A percentile compares a stretch with the other conserved stretches of the same genome.
phyloP scores from a whole-genome alignment of 768 basidiomycete genomes.

The Lactarius hengduanensis region DNA sequence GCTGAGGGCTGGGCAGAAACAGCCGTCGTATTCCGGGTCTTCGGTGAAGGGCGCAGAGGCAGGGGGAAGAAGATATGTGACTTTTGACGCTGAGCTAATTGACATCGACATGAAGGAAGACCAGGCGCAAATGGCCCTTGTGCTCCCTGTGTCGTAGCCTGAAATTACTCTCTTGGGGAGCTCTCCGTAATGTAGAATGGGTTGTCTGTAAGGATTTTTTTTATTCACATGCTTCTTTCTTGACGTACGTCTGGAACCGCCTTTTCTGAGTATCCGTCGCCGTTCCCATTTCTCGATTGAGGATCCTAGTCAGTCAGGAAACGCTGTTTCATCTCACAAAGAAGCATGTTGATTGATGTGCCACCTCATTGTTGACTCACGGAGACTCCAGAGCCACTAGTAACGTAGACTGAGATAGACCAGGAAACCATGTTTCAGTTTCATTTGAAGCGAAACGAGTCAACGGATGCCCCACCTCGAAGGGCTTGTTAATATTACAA shows the following conservation, averaged over 20 bases:
- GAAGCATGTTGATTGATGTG: no score
- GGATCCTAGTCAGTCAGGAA: neutral
- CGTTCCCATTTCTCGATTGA: no score
- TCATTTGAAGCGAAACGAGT: no score
- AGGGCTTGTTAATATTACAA: no score
- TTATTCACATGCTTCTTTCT: neutral
- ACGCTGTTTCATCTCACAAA: neutral
- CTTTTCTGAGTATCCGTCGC: neutral
- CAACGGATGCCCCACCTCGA: no score
- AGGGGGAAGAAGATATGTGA: neutral
- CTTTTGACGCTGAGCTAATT: conserved; percentile 15
- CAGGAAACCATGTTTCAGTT: no score
- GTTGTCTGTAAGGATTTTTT: neutral
- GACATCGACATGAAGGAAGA: conserved; percentile 17
- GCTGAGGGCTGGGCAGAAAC: neutral
- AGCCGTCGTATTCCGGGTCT: neutral
- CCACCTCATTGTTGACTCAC: no score
- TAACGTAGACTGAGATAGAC: no score
- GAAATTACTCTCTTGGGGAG: neutral
- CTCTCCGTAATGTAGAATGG: neutral
- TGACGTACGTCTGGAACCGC: neutral
- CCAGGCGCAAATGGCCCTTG: conserved; percentile 5
- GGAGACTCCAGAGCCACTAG: no score
- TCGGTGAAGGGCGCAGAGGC: neutral
- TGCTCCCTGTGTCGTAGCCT: conserved; percentile 6